These are phyloP conservation scores for Durio zibethinus DNA, from an alignment of 345 rosid species.

Conservation along the genomic window DNA sequence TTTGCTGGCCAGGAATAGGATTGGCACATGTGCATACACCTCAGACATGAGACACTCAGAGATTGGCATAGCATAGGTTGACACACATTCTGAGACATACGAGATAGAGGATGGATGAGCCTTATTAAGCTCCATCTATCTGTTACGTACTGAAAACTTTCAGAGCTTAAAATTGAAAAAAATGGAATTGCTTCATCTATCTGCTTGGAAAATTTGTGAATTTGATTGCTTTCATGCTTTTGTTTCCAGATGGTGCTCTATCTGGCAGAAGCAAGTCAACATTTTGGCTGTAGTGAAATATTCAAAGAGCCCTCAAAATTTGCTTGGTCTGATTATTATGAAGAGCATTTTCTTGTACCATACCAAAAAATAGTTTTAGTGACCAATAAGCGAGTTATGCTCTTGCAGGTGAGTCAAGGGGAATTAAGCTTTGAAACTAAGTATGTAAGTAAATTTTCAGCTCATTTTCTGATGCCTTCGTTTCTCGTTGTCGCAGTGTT, in stretches of 20 bases:
- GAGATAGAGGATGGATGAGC: neutral
- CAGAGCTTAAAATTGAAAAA: neutral
- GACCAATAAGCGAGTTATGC: constrained; percentile 75
- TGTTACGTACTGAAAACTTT: neutral
- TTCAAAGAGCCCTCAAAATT: constrained; percentile 94
- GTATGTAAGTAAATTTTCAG: neutral
- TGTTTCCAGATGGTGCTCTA: constrained; percentile 77
- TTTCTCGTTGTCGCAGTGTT: constrained; percentile 48
- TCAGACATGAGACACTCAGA: neutral
- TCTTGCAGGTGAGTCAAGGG: constrained; percentile 66
- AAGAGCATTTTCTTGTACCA: constrained; percentile 76
- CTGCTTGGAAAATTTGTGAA: neutral
- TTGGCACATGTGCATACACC: neutral
- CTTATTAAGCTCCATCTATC: neutral
- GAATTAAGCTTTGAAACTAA: constrained; percentile 4
- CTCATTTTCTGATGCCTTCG: constrained; percentile 14
- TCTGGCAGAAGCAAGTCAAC: constrained; percentile 87
- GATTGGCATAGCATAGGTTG: neutral
- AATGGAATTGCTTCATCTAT: neutral
- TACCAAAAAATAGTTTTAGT: constrained; percentile 75
- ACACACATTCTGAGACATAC: neutral
- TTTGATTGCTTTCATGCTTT: constrained; percentile 14
- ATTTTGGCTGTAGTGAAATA: constrained; percentile 85
- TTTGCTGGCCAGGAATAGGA: neutral
- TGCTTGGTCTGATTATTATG: constrained; percentile 84